A percentile compares a stretch with the other conserved stretches of the same genome.
Conservation (phyloP, 2,329 filamentous ascomycete genomes). For the Cordyceps cateniannulata region DNA sequence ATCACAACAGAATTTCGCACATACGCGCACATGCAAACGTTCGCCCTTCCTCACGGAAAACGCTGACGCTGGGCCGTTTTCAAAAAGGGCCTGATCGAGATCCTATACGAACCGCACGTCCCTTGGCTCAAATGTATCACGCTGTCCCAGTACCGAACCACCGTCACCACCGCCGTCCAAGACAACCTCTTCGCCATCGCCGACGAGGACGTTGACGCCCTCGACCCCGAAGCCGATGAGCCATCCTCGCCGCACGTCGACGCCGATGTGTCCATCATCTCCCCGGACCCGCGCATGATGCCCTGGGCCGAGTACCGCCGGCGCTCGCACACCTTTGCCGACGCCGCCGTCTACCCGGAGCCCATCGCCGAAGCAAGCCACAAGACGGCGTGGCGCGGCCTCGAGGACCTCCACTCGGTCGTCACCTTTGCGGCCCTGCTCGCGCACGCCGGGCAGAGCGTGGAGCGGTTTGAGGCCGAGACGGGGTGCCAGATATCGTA, state of each 20-base stretch:
- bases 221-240: not conserved
- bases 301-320: not conserved
- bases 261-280: not conserved
- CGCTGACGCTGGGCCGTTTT: not conserved
- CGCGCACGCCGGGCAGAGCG: not conserved
- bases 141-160: not conserved
- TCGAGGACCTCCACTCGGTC: not conserved
- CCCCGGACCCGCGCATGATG: not conserved
- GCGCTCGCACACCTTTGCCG: not conserved
- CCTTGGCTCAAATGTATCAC: slow-evolving; percentile 9
- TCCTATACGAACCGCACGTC: slow-evolving; percentile 2
- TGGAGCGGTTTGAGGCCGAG: not conserved
- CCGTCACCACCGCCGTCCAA: not conserved
- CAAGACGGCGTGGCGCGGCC: not conserved
- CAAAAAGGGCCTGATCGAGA: slow-evolving; percentile 8
- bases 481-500: slow-evolving; percentile 1
- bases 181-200: slow-evolving; percentile 9
- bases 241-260: not conserved
- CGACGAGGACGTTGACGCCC: slow-evolving; percentile 2
- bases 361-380: not conserved
- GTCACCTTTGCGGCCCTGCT: not conserved
- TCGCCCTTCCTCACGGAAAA: too few species aligned
- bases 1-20: not conserved
- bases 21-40: not conserved
- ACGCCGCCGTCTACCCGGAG: slow-evolving; percentile 1